Evolutionary conservation across 164 flowering plant genomes (phyloP), one percentile per base, ranked within the genome.

Genomic region (Protea cynaroides): DNA sequence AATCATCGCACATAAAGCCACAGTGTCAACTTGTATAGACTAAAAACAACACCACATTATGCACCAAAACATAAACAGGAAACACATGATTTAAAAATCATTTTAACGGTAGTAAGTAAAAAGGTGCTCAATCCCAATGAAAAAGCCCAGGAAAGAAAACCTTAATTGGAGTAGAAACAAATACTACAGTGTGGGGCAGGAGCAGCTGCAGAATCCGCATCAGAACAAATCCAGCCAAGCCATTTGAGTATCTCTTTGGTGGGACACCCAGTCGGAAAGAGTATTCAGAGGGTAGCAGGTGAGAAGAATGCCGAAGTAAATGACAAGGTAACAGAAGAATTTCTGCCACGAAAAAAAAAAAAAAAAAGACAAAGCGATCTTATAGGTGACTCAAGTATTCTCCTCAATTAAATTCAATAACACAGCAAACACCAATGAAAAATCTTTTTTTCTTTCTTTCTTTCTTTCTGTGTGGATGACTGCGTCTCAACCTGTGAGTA

Each of bases 311-410:
- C 36, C 70, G 71, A 18, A 69, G 69, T 25, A 75, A 56, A 18
- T 64, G 67, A 49, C 56, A 59, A 22, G 78, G 63, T 40, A 74
- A 58, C 38, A 80, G 55, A 59, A 81, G 54, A 62, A 69, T 81
- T 71, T 76, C 85, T 13, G 86, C 89, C 89, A 85, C 82, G 34
- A 29, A 29, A 5, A 5, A 2, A 5, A 56, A 1, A 37, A 53
- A n/a, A n/a, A n/a, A n/a, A n/a, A n/a, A n/a, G n/a, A n/a, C n/a
- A n/a, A n/a, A n/a, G n/a, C n/a, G n/a, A n/a, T n/a, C n/a, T n/a
- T n/a, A n/a, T n/a, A n/a, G n/a, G n/a, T n/a, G n/a, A n/a, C 52
- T 54, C 38, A 56, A 56, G 19, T 23, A 24, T 13, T 38, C 29
- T 15, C 53, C 58, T n/a, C 50, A 25, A 43, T 29, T 4, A 40